phyloP scores from a whole-genome alignment of 2,329 filamentous ascomycete genomes.

The Mycosphaerella sp. region DNA sequence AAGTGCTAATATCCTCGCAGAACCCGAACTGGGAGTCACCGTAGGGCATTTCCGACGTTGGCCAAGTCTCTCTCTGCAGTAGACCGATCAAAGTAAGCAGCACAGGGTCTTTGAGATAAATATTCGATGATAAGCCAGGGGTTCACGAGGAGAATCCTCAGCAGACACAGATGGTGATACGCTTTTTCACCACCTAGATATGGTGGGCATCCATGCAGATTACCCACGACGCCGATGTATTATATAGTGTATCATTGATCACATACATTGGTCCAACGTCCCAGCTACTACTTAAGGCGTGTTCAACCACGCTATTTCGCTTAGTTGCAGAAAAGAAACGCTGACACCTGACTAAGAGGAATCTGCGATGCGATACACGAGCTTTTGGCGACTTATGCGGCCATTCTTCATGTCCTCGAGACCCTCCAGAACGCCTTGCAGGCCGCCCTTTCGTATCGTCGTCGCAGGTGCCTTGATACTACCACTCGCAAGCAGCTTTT shows the following conservation, averaged over 20 bases:
- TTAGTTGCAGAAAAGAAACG: too few species aligned
- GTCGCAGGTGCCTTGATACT: constrained; percentile 41
- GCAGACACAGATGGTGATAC: not conserved
- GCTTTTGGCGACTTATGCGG: constrained; percentile 43
- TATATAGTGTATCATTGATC: not conserved
- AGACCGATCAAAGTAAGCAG: not conserved
- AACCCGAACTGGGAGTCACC: constrained; percentile 19
- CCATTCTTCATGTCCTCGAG: constrained; percentile 40
- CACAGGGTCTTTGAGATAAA: not conserved
- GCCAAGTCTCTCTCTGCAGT: not conserved
- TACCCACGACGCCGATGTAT: not conserved
- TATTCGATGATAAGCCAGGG: not conserved
- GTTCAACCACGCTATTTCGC: too few species aligned
- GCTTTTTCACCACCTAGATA: not conserved
- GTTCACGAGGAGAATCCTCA: not conserved
- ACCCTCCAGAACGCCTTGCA: constrained; percentile 41
- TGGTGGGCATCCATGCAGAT: not conserved
- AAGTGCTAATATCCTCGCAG: constrained; percentile 5
- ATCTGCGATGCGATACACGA: constrained; percentile 38
- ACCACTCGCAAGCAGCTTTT: constrained; percentile 38
- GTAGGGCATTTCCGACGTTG: not conserved
- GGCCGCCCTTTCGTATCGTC: constrained; percentile 37
- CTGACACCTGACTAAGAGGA: constrained; percentile 4
- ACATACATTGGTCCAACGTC: not conserved
- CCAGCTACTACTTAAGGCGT: too few species aligned